A percentile compares a stretch with the other conserved stretches of the same genome.
phyloP scores from a whole-genome alignment of 495 filamentous ascomycete genomes.

The Chaetomidium leptoderma region DNA sequence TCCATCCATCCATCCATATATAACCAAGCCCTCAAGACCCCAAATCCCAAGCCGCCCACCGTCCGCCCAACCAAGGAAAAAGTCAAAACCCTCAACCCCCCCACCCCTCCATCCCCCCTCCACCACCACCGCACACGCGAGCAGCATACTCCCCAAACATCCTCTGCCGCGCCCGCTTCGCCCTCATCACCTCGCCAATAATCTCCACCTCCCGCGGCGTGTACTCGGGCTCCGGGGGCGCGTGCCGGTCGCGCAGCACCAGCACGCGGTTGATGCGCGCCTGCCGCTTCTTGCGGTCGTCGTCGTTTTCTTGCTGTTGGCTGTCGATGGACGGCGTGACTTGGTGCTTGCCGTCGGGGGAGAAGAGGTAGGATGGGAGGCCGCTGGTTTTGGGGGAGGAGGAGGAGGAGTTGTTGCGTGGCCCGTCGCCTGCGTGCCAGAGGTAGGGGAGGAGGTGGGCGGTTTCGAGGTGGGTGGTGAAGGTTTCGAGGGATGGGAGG shows the following conservation, averaged over 20 bases:
- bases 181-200: conserved; percentile 2
- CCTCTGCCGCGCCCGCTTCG: conserved; percentile 20
- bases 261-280: conserved; percentile 31
- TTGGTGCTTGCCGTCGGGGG: conserved; percentile 27
- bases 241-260: conserved; percentile 34
- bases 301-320: conserved; percentile 38
- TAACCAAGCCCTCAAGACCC: neutral
- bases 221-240: conserved; percentile 40
- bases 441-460: conserved; percentile 55
- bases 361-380: conserved; percentile 42
- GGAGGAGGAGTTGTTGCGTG: conserved; percentile 30
- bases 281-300: conserved; percentile 33
- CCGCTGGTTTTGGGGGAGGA: neutral
- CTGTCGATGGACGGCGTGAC: conserved; percentile 41
- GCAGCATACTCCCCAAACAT: conserved; percentile 26
- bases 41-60: neutral
- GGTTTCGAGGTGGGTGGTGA: conserved; percentile 58
- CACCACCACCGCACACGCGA: neutral
- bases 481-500: conserved; percentile 37
- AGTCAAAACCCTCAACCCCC: neutral
- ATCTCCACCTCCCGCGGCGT: conserved; percentile 20
- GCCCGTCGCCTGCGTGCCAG: conserved; percentile 66
- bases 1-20: neutral
- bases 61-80: too few species aligned
- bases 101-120: neutral